A percentile compares a stretch with the other conserved stretches of the same genome.
phyloP scores from a whole-genome alignment of 2,329 filamentous ascomycete species.

The Microdochium nivale region DNA sequence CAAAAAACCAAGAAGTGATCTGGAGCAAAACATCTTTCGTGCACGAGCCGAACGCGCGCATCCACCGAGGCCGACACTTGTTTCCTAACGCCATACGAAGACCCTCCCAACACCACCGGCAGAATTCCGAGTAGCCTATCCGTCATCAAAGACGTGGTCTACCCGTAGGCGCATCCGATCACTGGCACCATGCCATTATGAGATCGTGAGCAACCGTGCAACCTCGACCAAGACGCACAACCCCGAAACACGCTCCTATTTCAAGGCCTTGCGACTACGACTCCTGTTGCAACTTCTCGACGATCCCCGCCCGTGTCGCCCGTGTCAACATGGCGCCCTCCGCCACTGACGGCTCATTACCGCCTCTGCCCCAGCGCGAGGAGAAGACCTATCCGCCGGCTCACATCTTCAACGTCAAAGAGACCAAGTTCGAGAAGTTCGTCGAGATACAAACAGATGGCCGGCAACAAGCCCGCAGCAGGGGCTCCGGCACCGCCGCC shows the following conservation, averaged over 20 bases:
- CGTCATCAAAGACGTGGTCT: too few species aligned
- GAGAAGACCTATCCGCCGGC: constrained; percentile 42
- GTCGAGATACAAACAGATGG: constrained; percentile 53
- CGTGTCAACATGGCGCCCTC: constrained; percentile 41
- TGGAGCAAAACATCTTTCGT: too few species aligned
- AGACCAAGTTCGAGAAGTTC: constrained; percentile 50
- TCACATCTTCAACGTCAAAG: constrained; percentile 52
- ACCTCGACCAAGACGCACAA: too few species aligned
- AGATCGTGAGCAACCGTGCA: too few species aligned
- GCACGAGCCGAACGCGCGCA: too few species aligned
- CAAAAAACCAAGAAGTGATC: not conserved
- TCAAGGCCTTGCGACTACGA: not conserved
- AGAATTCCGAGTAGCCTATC: too few species aligned
- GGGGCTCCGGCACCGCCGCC: constrained; percentile 50
- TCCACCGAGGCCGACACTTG: too few species aligned
- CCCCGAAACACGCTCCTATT: too few species aligned
- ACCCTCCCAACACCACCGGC: too few species aligned
- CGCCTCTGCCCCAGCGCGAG: constrained; percentile 27
- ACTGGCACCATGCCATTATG: too few species aligned
- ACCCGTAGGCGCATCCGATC: too few species aligned
- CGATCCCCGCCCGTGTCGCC: not conserved
- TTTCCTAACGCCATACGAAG: too few species aligned
- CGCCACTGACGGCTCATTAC: constrained; percentile 34
- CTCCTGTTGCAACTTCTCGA: not conserved
- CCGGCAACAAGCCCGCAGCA: constrained; percentile 57